These are phyloP conservation scores for Euphorbia neoarborescens DNA, from an alignment of 441 rosid genomes.

Conservation along the genomic window DNA sequence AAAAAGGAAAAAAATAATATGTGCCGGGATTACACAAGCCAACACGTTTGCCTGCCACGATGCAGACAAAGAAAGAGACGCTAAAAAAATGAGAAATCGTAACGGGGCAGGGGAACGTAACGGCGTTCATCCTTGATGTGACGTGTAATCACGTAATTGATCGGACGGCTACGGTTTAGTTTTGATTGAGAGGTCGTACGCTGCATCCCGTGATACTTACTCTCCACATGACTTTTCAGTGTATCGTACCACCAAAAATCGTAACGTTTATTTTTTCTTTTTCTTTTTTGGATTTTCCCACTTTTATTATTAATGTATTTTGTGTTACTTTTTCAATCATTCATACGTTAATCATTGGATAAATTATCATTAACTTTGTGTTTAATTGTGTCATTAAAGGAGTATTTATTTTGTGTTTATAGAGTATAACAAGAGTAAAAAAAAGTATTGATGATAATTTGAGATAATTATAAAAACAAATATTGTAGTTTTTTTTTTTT, in stretches of 20 bases:
- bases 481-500: no score
- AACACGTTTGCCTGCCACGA: slow-evolving; percentile 48
- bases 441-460: no score
- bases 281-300: background rate
- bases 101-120: slow-evolving; percentile 25
- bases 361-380: no score
- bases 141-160: slow-evolving; percentile 15
- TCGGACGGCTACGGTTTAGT: slow-evolving; percentile 16
- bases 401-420: no score
- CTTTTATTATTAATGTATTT: no score
- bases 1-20: slow-evolving; percentile 19
- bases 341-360: background rate
- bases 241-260: no score
- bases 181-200: slow-evolving; percentile 13
- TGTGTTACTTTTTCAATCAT: background rate
- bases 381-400: no score
- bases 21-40: slow-evolving; percentile 38
- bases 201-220: slow-evolving; percentile 12
- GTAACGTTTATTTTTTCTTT: background rate
- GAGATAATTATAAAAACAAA: no score
- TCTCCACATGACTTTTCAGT: background rate
- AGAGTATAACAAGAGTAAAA: no score
- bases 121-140: slow-evolving; percentile 15
- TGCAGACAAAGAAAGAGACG: slow-evolving; percentile 34
- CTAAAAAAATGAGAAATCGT: background rate